Conservation (phyloP, 495 filamentous ascomycete species). For the Xylaria bambusicola region DNA sequence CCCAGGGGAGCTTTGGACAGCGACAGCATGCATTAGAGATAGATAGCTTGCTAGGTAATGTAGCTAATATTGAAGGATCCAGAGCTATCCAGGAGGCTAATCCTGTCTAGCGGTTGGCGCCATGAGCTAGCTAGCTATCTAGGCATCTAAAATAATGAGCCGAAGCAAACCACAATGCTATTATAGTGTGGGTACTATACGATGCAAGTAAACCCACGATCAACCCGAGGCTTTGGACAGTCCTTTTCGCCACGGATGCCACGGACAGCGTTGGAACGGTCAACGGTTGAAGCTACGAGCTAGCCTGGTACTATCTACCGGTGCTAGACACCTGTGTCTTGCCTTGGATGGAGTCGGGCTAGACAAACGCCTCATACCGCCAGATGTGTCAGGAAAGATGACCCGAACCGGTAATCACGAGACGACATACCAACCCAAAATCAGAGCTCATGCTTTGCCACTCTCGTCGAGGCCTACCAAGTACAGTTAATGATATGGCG, state of each 20-base stretch:
- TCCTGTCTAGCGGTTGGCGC: conserved; percentile 8
- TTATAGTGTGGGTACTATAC: neutral
- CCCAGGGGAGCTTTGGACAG: neutral
- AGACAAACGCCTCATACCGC: neutral
- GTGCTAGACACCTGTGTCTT: conserved; percentile 9
- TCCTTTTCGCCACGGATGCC: neutral
- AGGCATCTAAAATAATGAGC: neutral
- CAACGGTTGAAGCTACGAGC: conserved; percentile 6
- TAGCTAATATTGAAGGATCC: no score
- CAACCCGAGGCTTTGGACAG: conserved; percentile 7
- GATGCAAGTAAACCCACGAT: no score
- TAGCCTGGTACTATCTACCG: conserved; percentile 6
- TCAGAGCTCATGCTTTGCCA: neutral
- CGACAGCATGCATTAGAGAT: no score
- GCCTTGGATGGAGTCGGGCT: neutral
- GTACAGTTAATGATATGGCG: neutral
- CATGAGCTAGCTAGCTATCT: conserved; percentile 3
- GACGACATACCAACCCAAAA: neutral
- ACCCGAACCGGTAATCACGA: neutral
- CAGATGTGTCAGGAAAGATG: neutral
- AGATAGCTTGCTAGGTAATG: neutral
- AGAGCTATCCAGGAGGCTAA: neutral
- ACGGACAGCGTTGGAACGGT: neutral
- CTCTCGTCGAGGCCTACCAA: neutral
- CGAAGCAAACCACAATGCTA: neutral